Percentiles rank a stretch among this genome's conserved stretches.
These are phyloP conservation scores for Ascomycota sp. DNA, from an alignment of 2,329 filamentous ascomycete genomes.

Conservation along the genomic window DNA sequence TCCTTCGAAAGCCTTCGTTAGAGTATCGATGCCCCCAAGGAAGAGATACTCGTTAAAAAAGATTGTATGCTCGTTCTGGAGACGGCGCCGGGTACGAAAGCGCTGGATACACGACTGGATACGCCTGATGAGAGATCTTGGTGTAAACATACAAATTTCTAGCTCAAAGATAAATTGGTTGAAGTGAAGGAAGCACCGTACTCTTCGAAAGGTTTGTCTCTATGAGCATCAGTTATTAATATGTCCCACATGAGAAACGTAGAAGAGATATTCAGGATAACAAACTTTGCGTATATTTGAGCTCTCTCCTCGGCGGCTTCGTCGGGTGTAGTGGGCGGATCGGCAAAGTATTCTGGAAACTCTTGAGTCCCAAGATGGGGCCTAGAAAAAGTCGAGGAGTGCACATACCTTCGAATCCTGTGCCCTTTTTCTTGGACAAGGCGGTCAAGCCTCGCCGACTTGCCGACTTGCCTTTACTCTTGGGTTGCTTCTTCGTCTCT, in stretches of 20 bases:
- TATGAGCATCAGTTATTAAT: constrained; percentile 6
- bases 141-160: constrained; percentile 2
- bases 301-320: constrained; percentile 41
- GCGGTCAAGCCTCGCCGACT: constrained; percentile 16
- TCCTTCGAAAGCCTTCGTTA: constrained; percentile 33
- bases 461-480: constrained; percentile 4
- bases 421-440: constrained; percentile 23
- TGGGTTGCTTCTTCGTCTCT: constrained; percentile 5
- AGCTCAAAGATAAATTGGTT: no score
- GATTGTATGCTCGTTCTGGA: constrained; percentile 35
- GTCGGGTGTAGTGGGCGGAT: constrained; percentile 51
- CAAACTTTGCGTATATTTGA: constrained; percentile 44
- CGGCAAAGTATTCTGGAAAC: constrained; percentile 46
- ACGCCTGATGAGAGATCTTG: constrained; percentile 26
- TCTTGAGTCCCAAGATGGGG: not conserved
- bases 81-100: constrained; percentile 54
- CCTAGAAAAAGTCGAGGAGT: not conserved
- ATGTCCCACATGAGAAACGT: not conserved
- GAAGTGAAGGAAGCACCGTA: constrained; percentile 9
- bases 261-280: constrained; percentile 1
- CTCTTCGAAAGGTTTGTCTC: constrained; percentile 32
- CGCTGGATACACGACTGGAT: constrained; percentile 71
- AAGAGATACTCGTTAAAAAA: constrained; percentile 63
- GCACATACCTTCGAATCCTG: constrained; percentile 44
- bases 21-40: constrained; percentile 56